phyloP scores from a whole-genome alignment of 164 flowering plant genomes.

The Piper betle region DNA sequence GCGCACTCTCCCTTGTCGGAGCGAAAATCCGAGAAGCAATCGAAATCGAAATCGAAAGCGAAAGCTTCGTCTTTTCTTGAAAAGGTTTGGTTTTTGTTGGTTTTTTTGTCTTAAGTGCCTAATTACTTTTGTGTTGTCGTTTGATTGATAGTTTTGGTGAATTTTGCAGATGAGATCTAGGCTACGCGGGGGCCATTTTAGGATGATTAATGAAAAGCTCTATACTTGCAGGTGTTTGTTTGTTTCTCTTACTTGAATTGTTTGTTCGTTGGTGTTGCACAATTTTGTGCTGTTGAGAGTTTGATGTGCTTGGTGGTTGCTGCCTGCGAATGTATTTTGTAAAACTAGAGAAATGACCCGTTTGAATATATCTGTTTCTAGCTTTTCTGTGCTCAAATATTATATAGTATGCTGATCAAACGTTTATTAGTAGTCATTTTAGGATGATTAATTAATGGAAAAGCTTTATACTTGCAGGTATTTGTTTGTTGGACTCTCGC shows the following conservation, averaged over 20 bases:
- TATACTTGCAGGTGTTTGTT: constrained; percentile 72
- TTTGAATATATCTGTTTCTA: too few species aligned
- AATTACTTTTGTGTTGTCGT: not conserved
- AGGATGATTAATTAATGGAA: constrained; percentile 71
- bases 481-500: not conserved
- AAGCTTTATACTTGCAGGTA: constrained; percentile 96
- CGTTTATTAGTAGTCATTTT: constrained; percentile 31
- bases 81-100: not conserved
- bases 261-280: not conserved
- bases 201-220: constrained; percentile 93
- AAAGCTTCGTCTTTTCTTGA: not conserved
- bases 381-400: too few species aligned
- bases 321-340: too few species aligned
- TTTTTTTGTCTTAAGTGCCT: not conserved
- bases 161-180: constrained; percentile 60
- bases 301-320: not conserved
- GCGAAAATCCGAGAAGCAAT: not conserved
- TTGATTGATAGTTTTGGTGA: not conserved
- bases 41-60: not conserved
- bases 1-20: not conserved
- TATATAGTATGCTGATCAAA: too few species aligned
- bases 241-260: not conserved
- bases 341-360: too few species aligned
- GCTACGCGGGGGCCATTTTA: constrained; percentile 77
- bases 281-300: not conserved